Conservation (phyloP, 73 alveolate species). For the Tetrahymena borealis region DNA sequence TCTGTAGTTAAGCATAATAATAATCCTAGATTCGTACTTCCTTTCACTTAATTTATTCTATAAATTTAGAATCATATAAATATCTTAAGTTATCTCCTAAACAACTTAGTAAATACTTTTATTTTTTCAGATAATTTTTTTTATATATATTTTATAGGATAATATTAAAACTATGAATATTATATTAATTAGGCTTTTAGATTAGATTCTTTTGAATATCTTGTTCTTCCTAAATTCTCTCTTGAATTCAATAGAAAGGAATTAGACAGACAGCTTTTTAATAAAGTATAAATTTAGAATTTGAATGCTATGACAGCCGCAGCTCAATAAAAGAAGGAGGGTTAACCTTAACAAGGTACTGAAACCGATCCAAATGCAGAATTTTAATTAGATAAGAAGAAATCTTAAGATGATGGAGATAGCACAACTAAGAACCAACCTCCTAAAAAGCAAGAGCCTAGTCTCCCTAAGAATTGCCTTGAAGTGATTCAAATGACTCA, state of each 20-base stretch:
- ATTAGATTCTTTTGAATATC: background rate
- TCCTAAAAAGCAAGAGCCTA: background rate
- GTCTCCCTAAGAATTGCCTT: background rate
- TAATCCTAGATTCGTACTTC: background rate
- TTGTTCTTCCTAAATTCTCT: background rate
- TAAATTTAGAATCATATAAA: background rate
- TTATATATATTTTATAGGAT: background rate
- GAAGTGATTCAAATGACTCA: background rate
- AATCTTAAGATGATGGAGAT: background rate
- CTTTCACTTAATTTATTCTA: background rate
- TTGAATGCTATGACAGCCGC: background rate
- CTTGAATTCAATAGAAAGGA: background rate
- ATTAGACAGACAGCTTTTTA: background rate
- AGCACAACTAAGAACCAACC: background rate
- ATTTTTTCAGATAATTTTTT: too few species aligned
- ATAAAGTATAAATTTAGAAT: background rate
- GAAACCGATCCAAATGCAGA: background rate
- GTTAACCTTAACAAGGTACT: background rate
- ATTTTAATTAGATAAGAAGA: background rate
- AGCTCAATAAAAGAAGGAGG: background rate
- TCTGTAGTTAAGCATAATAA: background rate
- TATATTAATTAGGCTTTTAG: background rate
- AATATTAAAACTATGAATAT: background rate
- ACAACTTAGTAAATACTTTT: background rate
- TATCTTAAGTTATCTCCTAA: background rate